A percentile compares a stretch with the other conserved stretches of the same genome.
Evolutionary conservation across 2,329 filamentous ascomycete genomes (phyloP).

Genomic region (Hypoxylon sp.): DNA sequence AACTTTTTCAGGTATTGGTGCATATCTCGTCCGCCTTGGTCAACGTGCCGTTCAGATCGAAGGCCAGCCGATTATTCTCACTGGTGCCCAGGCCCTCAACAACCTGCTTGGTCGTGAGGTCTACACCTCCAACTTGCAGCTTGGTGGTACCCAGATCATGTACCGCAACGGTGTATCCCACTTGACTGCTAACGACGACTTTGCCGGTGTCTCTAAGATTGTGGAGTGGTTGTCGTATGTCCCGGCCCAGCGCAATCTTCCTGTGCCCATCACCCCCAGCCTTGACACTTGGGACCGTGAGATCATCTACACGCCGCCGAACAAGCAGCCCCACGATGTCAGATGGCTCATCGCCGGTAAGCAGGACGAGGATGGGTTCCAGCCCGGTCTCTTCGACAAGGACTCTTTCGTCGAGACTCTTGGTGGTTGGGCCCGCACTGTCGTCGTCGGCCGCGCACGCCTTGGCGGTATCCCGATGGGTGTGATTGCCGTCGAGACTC

Average conservation of each 20-base stretch:
- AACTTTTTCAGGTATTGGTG: constrained; percentile 78
- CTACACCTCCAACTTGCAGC: constrained; percentile 98
- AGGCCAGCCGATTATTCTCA: constrained; percentile 98
- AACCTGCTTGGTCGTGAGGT: constrained; percentile 97
- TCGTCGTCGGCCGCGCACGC: constrained; percentile 94
- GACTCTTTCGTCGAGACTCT: constrained; percentile 97
- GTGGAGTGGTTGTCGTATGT: constrained; percentile 98
- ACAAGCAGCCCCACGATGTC: constrained; percentile 89
- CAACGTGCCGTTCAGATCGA: constrained; percentile 99
- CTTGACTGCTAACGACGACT: constrained; percentile 97
- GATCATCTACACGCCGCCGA: constrained; percentile 79
- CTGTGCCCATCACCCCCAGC: constrained; percentile 89
- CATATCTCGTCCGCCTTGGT: constrained; percentile 96
- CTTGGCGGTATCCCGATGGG: constrained; percentile 97
- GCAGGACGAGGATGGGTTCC: constrained; percentile 84
- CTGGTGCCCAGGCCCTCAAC: constrained; percentile 96
- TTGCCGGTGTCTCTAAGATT: constrained; percentile 96
- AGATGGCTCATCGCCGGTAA: constrained; percentile 92
- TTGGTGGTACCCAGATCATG: constrained; percentile 99
- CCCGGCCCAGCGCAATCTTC: constrained; percentile 91
- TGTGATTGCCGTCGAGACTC: constrained; percentile 96
- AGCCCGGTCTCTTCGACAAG: constrained; percentile 93
- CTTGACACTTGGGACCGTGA: constrained; percentile 93
- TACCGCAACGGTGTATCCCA: constrained; percentile 99
- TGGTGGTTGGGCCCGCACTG: constrained; percentile 95